phyloP scores from a whole-genome alignment of 2,329 filamentous ascomycete genomes.

The Periconia digitata region DNA sequence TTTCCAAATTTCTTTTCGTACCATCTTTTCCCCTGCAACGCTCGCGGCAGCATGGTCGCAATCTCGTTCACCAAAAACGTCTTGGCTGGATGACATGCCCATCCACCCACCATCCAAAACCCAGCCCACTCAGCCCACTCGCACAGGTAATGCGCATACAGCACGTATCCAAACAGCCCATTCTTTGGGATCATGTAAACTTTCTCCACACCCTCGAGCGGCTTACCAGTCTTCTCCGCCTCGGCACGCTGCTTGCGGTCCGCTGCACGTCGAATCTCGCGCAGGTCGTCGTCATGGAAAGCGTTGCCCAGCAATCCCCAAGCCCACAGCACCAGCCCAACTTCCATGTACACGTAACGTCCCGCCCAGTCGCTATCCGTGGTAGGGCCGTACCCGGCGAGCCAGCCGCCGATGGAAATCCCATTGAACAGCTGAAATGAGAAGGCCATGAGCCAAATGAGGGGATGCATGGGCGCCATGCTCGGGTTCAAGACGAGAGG shows the following conservation, averaged over 20 bases:
- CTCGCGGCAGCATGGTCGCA: constrained; percentile 84
- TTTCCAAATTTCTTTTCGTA: constrained; percentile 86
- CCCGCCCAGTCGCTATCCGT: constrained; percentile 57
- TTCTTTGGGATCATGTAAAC: constrained; percentile 85
- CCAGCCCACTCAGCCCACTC: constrained; percentile 97
- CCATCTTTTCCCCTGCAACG: constrained; percentile 79
- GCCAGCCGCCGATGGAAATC: constrained; percentile 74
- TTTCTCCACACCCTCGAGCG: constrained; percentile 65
- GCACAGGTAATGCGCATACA: constrained; percentile 92
- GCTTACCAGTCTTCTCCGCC: constrained; percentile 48
- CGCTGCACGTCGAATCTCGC: constrained; percentile 78
- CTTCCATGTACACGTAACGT: constrained; percentile 48
- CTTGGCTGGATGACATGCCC: constrained; percentile 71
- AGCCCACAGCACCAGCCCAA: constrained; percentile 75
- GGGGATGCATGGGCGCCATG: constrained; percentile 84
- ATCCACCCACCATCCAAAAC: constrained; percentile 74
- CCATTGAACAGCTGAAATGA: constrained; percentile 82
- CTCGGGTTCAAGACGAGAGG: constrained; percentile 80
- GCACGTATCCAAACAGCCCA: constrained; percentile 77
- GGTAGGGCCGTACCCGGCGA: constrained; percentile 76
- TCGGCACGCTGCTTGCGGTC: constrained; percentile 58
- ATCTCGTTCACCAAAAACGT: constrained; percentile 86
- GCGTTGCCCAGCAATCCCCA: constrained; percentile 79
- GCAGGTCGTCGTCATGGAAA: constrained; percentile 85
- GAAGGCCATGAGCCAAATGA: constrained; percentile 66